These are phyloP conservation scores for Glebionis coronaria DNA, from an alignment of 129 eudicot genomes.

Conservation along the genomic window DNA sequence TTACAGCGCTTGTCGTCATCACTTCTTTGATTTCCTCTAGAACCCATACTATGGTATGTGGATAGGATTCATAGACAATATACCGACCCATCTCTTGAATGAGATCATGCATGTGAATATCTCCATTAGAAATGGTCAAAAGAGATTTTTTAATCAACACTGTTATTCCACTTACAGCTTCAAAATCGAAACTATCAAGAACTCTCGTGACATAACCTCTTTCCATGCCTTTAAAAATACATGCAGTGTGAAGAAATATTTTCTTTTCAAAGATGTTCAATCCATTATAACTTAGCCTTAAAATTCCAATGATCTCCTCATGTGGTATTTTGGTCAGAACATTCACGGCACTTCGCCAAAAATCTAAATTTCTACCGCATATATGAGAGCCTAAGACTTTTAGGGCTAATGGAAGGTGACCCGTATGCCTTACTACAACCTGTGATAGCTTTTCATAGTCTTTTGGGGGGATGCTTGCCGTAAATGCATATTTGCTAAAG, in stretches of 20 bases:
- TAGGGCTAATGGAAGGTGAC: not conserved
- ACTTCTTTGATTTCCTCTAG: not conserved
- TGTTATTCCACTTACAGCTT: not conserved
- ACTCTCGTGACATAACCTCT: not conserved
- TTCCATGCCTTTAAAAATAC: not conserved
- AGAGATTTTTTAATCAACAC: not conserved
- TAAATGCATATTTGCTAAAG: not conserved
- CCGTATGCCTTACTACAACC: not conserved
- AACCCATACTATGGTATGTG: not conserved
- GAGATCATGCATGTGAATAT: constrained; percentile 2
- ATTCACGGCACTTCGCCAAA: not conserved
- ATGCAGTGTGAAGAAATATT: not conserved
- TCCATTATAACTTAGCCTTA: not conserved
- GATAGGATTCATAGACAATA: not conserved
- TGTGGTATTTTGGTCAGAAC: not conserved
- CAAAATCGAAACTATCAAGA: not conserved
- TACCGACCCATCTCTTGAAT: not conserved
- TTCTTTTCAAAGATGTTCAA: not conserved
- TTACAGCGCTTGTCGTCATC: not conserved
- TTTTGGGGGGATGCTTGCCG: not conserved
- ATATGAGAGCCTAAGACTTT: constrained; percentile 1
- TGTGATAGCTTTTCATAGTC: not conserved
- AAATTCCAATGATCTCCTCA: not conserved
- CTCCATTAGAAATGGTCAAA: not conserved
- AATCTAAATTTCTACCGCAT: not conserved